These are phyloP conservation scores for Hondaea fermentalgiana DNA, from an alignment of 108 stramenopile species.

Conservation along the genomic window DNA sequence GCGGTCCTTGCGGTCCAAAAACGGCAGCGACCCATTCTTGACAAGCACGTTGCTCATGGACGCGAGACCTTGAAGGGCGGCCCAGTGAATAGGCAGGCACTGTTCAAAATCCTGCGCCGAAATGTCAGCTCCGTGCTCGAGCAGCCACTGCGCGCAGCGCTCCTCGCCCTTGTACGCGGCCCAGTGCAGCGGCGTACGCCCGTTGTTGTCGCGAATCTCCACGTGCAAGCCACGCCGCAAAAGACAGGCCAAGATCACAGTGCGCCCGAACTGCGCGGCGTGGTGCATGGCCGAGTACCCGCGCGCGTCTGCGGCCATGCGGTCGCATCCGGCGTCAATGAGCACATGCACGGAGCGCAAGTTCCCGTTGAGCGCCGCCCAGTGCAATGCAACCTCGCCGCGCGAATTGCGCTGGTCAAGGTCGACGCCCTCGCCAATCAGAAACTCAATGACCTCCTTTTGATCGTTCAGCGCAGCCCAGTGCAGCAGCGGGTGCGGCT, in stretches of 20 bases:
- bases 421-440: not conserved
- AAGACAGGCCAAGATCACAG: not conserved
- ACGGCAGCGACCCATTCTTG: not conserved
- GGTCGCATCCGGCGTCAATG: not conserved
- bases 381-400: not conserved
- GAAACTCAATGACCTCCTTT: not conserved
- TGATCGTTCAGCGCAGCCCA: slow-evolving; percentile 13
- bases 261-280: slow-evolving; percentile 13
- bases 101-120: slow-evolving; percentile 2
- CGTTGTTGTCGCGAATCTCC: not conserved
- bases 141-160: not conserved
- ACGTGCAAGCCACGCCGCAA: slow-evolving; percentile 5
- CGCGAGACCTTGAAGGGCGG: not conserved
- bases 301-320: not conserved
- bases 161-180: slow-evolving; percentile 20
- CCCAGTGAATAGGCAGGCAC: not conserved
- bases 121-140: not conserved
- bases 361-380: not conserved
- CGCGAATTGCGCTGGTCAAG: not conserved
- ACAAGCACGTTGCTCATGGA: not conserved
- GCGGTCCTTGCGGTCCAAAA: not conserved
- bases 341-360: not conserved
- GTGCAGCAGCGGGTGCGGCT: slow-evolving; percentile 1
- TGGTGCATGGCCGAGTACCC: slow-evolving; percentile 15
- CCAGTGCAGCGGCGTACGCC: slow-evolving; percentile 15